phyloP scores from a whole-genome alignment of 805 yeast species.

The Kuraishia hungarica region DNA sequence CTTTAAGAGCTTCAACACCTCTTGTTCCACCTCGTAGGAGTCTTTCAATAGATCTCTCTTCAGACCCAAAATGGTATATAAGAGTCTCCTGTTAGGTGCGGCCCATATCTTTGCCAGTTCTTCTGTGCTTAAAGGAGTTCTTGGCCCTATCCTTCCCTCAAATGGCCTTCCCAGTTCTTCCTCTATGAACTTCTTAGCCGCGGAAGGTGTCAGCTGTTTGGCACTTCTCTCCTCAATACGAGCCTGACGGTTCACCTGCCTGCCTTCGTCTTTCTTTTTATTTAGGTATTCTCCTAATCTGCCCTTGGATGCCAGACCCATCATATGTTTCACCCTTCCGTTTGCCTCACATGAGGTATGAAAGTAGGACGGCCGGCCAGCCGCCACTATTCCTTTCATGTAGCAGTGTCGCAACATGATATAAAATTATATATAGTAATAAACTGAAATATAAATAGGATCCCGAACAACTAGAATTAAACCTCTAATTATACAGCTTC shows the following conservation, averaged over 20 bases:
- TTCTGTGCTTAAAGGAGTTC: background rate
- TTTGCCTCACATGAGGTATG: background rate
- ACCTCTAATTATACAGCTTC: too few species aligned
- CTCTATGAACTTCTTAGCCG: background rate
- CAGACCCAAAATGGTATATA: conserved; percentile 50
- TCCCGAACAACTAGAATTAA: background rate
- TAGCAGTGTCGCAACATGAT: background rate
- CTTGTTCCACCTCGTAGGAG: conserved; percentile 44
- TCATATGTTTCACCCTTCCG: background rate
- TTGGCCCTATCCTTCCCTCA: background rate
- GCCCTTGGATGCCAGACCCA: background rate
- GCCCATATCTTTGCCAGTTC: background rate
- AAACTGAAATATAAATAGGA: background rate
- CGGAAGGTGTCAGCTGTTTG: background rate
- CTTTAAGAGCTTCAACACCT: conserved; percentile 42
- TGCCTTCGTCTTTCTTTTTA: too few species aligned
- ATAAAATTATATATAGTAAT: too few species aligned
- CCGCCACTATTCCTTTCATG: background rate
- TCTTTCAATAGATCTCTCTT: conserved; percentile 50
- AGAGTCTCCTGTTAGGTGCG: background rate
- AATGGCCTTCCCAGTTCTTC: background rate
- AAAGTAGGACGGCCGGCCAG: background rate
- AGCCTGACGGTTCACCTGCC: background rate
- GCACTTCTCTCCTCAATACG: background rate
- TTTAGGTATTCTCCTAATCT: background rate